These are phyloP conservation scores for Ceratocystis cacaofunesta DNA, from an alignment of 2,329 filamentous ascomycete species.

Conservation along the genomic window DNA sequence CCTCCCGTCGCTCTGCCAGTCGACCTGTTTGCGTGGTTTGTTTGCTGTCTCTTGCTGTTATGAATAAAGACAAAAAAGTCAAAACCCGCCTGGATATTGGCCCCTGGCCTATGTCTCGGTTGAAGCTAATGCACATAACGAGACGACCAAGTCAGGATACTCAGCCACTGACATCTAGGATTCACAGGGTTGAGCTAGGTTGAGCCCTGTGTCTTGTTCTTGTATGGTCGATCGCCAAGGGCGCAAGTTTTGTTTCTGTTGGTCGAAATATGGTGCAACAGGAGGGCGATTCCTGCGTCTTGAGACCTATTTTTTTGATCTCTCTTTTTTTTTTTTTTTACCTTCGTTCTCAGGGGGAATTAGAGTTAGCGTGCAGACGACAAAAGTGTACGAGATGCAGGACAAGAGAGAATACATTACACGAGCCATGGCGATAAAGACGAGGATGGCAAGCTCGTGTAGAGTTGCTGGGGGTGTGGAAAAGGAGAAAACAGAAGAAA, in stretches of 20 bases:
- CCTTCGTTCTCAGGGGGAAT: not conserved
- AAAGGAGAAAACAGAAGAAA: not conserved
- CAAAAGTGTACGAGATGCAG: not conserved
- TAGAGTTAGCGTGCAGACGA: constrained; percentile 4
- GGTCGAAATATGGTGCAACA: not conserved
- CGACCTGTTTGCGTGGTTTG: too few species aligned
- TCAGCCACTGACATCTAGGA: not conserved
- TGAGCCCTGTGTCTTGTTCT: not conserved
- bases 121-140: not conserved
- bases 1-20: too few species aligned
- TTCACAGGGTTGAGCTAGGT: not conserved
- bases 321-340: too few species aligned
- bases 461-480: not conserved
- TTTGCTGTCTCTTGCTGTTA: too few species aligned
- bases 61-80: not conserved
- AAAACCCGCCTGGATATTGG: not conserved
- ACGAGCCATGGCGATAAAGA: not conserved
- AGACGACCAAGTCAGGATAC: not conserved
- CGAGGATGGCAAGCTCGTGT: not conserved
- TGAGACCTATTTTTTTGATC: not conserved
- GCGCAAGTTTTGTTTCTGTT: not conserved
- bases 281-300: not conserved
- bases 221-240: not conserved
- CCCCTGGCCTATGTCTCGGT: not conserved
- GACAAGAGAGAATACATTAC: not conserved